These are phyloP conservation scores for Xylariaceae sp. DNA, from an alignment of 2,329 filamentous ascomycete species.

Conservation along the genomic window DNA sequence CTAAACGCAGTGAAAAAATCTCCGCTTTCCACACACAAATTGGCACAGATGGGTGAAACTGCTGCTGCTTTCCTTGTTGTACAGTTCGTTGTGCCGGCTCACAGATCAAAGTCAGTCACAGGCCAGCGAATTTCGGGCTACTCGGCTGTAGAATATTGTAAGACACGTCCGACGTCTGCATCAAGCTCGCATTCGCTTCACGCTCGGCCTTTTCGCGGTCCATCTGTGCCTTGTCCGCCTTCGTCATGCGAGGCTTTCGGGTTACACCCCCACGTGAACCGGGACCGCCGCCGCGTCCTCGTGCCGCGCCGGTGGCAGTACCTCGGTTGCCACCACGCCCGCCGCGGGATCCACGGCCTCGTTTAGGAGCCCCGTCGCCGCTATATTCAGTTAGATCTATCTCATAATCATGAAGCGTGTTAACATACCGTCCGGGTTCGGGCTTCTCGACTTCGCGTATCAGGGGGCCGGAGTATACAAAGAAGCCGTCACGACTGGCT, in stretches of 20 bases:
- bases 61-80: slow-evolving; percentile 4
- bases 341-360: slow-evolving; percentile 51
- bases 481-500: slow-evolving; percentile 93
- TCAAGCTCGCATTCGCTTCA: slow-evolving; percentile 43
- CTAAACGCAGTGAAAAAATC: slow-evolving; percentile 11
- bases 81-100: slow-evolving; percentile 9
- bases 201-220: slow-evolving; percentile 77
- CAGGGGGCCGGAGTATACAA: slow-evolving; percentile 91
- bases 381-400: slow-evolving; percentile 45
- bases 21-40: background rate
- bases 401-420: slow-evolving; percentile 11
- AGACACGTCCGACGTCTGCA: slow-evolving; percentile 29
- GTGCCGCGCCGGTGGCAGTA: slow-evolving; percentile 52
- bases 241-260: slow-evolving; percentile 80
- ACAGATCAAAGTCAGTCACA: slow-evolving; percentile 20
- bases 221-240: slow-evolving; percentile 75
- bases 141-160: slow-evolving; percentile 34
- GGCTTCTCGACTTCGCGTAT: slow-evolving; percentile 81
- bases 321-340: slow-evolving; percentile 53
- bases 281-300: slow-evolving; percentile 35
- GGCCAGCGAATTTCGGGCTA: slow-evolving; percentile 34
- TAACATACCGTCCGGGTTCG: slow-evolving; percentile 46
- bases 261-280: slow-evolving; percentile 64
- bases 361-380: slow-evolving; percentile 68
- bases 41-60: background rate